These are phyloP conservation scores for Eragrostis curvula DNA, from an alignment of 176 grass and related monocot species.

Conservation along the genomic window DNA sequence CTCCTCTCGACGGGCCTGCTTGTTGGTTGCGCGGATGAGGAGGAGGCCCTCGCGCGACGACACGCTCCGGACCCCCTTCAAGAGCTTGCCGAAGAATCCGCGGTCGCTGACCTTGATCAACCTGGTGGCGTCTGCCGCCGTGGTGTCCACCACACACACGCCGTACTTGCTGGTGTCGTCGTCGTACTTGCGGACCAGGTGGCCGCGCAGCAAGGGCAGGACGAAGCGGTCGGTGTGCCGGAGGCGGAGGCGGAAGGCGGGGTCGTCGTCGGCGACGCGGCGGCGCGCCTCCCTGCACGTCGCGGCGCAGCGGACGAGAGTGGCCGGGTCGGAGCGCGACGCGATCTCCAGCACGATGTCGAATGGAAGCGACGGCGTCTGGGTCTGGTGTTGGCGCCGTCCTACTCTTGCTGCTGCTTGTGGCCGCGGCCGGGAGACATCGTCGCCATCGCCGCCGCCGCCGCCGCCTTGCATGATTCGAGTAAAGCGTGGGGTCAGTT, in stretches of 20 bases:
- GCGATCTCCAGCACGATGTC: not conserved
- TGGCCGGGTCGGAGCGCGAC: not conserved
- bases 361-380: not conserved
- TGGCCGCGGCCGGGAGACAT: too few species aligned
- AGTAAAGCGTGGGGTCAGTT: too few species aligned
- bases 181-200: too few species aligned
- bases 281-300: not conserved
- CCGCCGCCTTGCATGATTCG: too few species aligned
- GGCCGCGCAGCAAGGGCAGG: not conserved
- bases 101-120: not conserved
- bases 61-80: not conserved
- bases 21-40: not conserved
- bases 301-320: constrained; percentile 1
- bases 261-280: not conserved
- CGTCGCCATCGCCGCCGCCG: too few species aligned
- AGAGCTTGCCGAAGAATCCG: not conserved
- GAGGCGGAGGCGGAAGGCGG: not conserved
- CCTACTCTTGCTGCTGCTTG: too few species aligned
- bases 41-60: not conserved
- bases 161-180: too few species aligned
- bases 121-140: not conserved
- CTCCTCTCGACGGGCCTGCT: not conserved
- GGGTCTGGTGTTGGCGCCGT: not conserved
- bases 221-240: not conserved
- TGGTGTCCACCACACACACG: not conserved